Percentiles rank a stretch among this genome's conserved stretches.
Conservation (phyloP, 352 stramenopile species). For the Thraustochytrium sp. region DNA sequence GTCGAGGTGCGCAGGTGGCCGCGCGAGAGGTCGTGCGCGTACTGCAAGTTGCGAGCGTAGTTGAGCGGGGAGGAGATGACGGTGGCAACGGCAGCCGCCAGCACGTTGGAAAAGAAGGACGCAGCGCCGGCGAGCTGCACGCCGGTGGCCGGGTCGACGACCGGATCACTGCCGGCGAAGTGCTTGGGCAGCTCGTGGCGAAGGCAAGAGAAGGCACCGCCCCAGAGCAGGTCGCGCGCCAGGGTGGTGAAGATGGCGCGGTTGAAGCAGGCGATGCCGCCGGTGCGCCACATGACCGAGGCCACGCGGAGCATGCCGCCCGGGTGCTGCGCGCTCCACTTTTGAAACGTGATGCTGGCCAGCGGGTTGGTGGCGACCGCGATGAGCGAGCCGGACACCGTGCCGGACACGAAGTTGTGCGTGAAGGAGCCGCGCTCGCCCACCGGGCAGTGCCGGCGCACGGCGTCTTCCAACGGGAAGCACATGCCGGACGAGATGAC, state of each 20-base stretch:
- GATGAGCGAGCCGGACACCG: slow-evolving; percentile 1
- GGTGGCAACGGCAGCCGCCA: slow-evolving; percentile 25
- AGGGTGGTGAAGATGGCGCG: slow-evolving; percentile 15
- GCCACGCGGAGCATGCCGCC: background rate
- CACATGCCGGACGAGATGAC: slow-evolving; percentile 40
- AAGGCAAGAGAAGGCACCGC: slow-evolving; percentile 29
- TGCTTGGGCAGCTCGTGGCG: slow-evolving; percentile 33
- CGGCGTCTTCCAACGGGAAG: slow-evolving; percentile 37
- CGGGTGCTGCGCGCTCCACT: slow-evolving; percentile 5
- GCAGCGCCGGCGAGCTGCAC: background rate
- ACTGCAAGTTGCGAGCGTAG: slow-evolving; percentile 44
- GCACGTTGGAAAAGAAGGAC: slow-evolving; percentile 34
- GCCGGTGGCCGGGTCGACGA: background rate
- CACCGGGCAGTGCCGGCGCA: slow-evolving; percentile 5
- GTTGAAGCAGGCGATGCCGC: slow-evolving; percentile 30
- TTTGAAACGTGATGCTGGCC: slow-evolving; percentile 13
- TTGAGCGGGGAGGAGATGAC: slow-evolving; percentile 41
- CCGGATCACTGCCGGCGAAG: background rate
- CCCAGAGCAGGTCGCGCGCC: slow-evolving; percentile 16
- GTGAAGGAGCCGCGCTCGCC: background rate
- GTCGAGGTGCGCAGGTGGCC: background rate
- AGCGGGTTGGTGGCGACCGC: slow-evolving; percentile 32
- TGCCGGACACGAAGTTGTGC: slow-evolving; percentile 36
- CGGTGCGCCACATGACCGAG: background rate
- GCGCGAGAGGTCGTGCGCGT: background rate